phyloP scores from a whole-genome alignment of 2,329 filamentous ascomycete species.

The Fusarium nanum region DNA sequence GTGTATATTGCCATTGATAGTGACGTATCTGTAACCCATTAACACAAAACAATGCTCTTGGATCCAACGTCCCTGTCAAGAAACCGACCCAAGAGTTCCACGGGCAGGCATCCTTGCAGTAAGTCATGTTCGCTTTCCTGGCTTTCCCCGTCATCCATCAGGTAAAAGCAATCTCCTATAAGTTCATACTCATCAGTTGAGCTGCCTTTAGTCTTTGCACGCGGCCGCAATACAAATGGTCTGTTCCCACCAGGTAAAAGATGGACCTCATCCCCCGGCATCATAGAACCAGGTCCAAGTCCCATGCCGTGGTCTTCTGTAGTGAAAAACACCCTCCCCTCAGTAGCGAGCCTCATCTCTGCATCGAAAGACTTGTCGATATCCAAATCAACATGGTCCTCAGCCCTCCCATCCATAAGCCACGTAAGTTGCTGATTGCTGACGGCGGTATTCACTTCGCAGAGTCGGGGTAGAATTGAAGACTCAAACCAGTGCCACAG shows the following conservation, averaged over 20 bases:
- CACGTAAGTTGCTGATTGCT: too few species aligned
- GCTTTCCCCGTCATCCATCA: too few species aligned
- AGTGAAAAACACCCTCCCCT: neutral
- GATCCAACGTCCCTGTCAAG: too few species aligned
- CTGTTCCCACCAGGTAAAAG: neutral
- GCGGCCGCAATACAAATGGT: too few species aligned
- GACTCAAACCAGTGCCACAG: neutral
- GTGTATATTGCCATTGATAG: too few species aligned
- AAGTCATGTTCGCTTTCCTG: too few species aligned
- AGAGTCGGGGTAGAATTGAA: accelerated
- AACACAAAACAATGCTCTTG: too few species aligned
- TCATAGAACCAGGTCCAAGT: neutral
- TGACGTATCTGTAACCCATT: too few species aligned
- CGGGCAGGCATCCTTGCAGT: neutral
- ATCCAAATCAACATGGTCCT: accelerated
- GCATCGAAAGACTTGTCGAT: neutral
- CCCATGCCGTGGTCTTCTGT: neutral
- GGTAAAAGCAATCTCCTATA: neutral
- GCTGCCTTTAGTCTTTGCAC: too few species aligned
- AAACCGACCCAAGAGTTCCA: too few species aligned
- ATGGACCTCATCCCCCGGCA: accelerated
- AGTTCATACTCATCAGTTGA: accelerated
- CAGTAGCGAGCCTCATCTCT: neutral
- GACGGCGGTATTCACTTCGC: too few species aligned
- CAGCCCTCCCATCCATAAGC: too few species aligned